Evolutionary conservation across 2,329 filamentous ascomycete species (phyloP), one percentile per base, ranked within the genome.

Genomic region (Myrmaecium sp.): DNA sequence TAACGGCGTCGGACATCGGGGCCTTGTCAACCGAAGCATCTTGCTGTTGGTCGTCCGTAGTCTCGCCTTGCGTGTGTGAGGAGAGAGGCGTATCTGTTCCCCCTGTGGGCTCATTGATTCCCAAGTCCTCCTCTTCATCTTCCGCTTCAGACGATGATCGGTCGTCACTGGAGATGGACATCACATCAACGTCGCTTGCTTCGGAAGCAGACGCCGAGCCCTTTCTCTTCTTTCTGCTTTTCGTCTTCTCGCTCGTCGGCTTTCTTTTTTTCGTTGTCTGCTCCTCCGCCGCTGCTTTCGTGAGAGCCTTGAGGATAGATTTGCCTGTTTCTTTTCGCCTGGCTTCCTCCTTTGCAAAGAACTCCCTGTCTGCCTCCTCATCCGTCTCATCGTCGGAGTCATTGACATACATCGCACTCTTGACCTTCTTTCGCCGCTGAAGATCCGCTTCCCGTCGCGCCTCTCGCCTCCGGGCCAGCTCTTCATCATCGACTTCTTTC

Each of bases 301-400:
- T 47, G 28, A 69, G 36, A 5, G 59, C 58, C 26, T 60, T 56
- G 30, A 56, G 55, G 30, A 69, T 57, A 10, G 57, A 54, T 17
- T 56, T 50, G 15, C 52, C 52, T 27, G 64, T 66, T 25, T 64
- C 64, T 35, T 69, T 62, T 25, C 78, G 61, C 32, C 75, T 60
- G 36, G 64, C 56, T 47, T 74, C 71, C 52, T 94, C 84, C 10
- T 68, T 63, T 3, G 65, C 71, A 51, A 86, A 94, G 52, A 94
- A 94, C 12, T 67, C 70, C 13, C 47, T 58, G 51, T 79, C 69
- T 30, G 69, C 67, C 24, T 83, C 81, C 17, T 66, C 71, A 42
- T 93, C 82, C n/a, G 67, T 74, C 38, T 93, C 83, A 28, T 95
- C 89, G 45, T 95, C 89, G 37, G 77, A 82, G 19, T 75, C 73